Evolutionary conservation across 768 basidiomycete genomes (phyloP), one percentile per base, ranked within the genome.

Genomic region (Boletus vermiculosoides): DNA sequence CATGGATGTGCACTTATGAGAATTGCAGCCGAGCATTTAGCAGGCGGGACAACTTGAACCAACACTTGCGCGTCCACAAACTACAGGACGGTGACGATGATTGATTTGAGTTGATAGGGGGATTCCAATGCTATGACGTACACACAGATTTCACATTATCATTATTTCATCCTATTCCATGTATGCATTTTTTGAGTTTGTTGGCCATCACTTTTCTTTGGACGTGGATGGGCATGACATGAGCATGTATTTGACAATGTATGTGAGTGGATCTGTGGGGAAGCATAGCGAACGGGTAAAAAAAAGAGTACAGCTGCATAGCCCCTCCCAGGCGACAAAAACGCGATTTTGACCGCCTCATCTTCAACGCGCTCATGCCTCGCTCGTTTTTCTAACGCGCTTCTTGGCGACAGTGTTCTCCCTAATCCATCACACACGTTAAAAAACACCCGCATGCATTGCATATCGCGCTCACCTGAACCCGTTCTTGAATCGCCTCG

Each of bases 401-500:
- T 94, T 94, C 78, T 85, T 88, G n/a, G 94, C 94, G 47, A 83
- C 81, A 20, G 88, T 91, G 76, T 94, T 94, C 80, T 95, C 94
- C 73, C 94, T 92, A 40, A 5, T 1, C 11, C n/a, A 18, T 31
- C 25, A 7, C 39, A 45, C 41, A n/a, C 23, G 25, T 9, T 34
- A 37, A 15, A 50, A 13, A 5, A 16, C n/a, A 18, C 40, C 3
- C 2, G 4, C 13, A 11, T 6, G 1, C 1, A 2, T 18, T 5
- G 25, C 25, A 25, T 25, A 25, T 34, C 12, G 13, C 23, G 11
- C 66, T 55, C 60, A 91, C 92, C 90, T 85, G 86, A 96, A 98
- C 54, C 96, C 94, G 72, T 97, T 98, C 88, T 98, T 98, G 89
- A 98, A 98, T 66, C 93, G 84, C 73, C 95, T 85, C 67, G 89